Evolutionary conservation across 495 filamentous ascomycete species (phyloP).

Genomic region (Podospora appendiculata): DNA sequence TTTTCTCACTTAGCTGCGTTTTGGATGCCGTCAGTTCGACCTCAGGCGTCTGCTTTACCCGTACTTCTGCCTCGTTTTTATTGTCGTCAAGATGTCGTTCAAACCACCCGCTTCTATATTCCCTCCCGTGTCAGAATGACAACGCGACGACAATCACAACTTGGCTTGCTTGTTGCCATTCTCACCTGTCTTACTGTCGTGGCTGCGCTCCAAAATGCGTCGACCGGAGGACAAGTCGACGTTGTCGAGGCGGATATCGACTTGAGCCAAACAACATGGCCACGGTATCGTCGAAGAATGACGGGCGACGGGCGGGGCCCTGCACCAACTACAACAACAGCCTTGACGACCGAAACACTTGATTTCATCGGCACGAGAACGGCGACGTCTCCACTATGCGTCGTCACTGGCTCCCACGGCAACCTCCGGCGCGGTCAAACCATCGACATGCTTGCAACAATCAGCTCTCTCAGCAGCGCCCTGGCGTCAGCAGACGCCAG

Average conservation of each 20-base stretch:
- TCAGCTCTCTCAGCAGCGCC: slow-evolving; percentile 12
- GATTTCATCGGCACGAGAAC: too few relatives aligned
- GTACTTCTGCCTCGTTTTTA: not conserved
- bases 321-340: not conserved
- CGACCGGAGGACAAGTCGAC: not conserved
- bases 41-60: too few relatives aligned
- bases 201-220: not conserved
- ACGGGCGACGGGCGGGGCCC: not conserved
- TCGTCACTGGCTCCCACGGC: not conserved
- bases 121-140: not conserved
- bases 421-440: not conserved
- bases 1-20: too few relatives aligned
- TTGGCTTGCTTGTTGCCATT: not conserved
- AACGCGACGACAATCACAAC: not conserved
- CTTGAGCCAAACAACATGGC: not conserved
- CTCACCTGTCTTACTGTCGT: not conserved
- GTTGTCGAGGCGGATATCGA: not conserved
- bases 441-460: slow-evolving; percentile 3
- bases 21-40: too few relatives aligned
- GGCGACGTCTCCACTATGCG: not conserved
- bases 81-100: slow-evolving; percentile 2
- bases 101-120: not conserved
- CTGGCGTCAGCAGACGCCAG: slow-evolving; percentile 7
- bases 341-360: not conserved
- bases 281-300: not conserved